Base-by-base conservation (phyloP, 768 basidiomycete genomes). In the Thelephora ganbajun region DNA sequence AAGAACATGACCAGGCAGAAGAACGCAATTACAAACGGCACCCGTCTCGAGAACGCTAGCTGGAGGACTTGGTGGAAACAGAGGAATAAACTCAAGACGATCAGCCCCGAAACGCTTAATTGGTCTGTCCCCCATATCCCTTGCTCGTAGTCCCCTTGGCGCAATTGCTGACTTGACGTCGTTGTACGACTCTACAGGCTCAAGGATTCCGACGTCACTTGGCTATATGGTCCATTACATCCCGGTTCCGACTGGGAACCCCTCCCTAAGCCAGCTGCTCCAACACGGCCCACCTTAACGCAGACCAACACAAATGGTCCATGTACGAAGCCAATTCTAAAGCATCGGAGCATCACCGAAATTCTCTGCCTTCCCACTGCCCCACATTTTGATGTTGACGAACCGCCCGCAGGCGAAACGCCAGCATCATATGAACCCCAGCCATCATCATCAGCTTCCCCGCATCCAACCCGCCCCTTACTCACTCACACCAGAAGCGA, bases 41-140 rank as follows among this genome's bases (percentile, higher is more conserved):
- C 84, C 43, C 72, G 94, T 44, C 77, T 99, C 48, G 96, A 99
- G 72, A 99, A 99, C 59, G 96, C 96, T 7, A 89, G 85, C 51
- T 99, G 94, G 94, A 71, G 94, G 36, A 98, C 93, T 1, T 99
- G 94, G 94, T 97, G 93, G 83, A 97, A 98, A 67, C 93, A 97
- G 74, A 72, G 94, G 52, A 96, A 96, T 57, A 87, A 92, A 54
- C 76, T 99, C 51, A 88, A 83, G 69, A 99, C 94, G 0, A 74
- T 99, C 61, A 85, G 82, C 20, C 94, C 94, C 49, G 96, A 99
- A 70, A 96, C 93, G 3, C 78, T 99, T 56, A 99, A 99, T 64
- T 99, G 94, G 94, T 97, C 59, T 58, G 84, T 59, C 47, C 12
- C 39, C 22, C 22, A 20, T 51, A 20, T 35, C 26, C 11, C 20